Conservation (phyloP, 352 stramenopile species). For the Globisporangium spiculum region DNA sequence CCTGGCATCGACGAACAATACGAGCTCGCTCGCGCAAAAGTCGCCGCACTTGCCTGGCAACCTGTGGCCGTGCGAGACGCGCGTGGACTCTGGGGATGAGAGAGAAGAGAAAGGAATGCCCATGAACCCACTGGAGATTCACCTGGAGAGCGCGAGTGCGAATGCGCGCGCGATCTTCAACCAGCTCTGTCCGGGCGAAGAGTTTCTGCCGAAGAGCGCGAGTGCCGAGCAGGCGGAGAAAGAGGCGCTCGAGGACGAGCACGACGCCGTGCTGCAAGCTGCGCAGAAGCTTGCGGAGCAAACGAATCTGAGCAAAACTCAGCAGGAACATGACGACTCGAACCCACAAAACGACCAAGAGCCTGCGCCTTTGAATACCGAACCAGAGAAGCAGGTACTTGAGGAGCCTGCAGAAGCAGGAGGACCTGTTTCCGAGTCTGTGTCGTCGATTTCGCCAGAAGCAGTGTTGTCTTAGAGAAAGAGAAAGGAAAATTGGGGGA, state of each 20-base stretch:
- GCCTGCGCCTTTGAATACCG: neutral
- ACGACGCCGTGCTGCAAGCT: conserved; percentile 57
- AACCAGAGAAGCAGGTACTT: neutral
- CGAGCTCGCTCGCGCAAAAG: conserved; percentile 15
- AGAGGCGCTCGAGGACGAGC: conserved; percentile 52
- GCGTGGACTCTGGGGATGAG: conserved; percentile 8
- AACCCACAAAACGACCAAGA: neutral
- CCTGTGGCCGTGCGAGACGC: conserved; percentile 48
- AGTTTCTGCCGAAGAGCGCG: conserved; percentile 62
- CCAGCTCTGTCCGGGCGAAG: conserved; percentile 51
- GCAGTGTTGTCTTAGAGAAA: neutral
- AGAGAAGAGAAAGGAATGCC: neutral
- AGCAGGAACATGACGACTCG: neutral
- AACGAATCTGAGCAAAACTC: neutral
- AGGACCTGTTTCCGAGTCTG: neutral
- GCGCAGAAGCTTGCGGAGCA: conserved; percentile 44
- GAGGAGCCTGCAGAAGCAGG: neutral
- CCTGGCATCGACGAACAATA: conserved; percentile 23
- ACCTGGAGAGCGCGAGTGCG: conserved; percentile 54
- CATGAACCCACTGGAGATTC: conserved; percentile 49
- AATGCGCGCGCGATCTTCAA: conserved; percentile 66
- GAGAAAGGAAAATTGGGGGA: no score
- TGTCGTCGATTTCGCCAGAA: neutral
- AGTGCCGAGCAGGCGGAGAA: conserved; percentile 53
- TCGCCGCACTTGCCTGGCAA: conserved; percentile 37